These are phyloP conservation scores for Amanita brunnescens DNA, from an alignment of 768 basidiomycete genomes.

Conservation along the genomic window DNA sequence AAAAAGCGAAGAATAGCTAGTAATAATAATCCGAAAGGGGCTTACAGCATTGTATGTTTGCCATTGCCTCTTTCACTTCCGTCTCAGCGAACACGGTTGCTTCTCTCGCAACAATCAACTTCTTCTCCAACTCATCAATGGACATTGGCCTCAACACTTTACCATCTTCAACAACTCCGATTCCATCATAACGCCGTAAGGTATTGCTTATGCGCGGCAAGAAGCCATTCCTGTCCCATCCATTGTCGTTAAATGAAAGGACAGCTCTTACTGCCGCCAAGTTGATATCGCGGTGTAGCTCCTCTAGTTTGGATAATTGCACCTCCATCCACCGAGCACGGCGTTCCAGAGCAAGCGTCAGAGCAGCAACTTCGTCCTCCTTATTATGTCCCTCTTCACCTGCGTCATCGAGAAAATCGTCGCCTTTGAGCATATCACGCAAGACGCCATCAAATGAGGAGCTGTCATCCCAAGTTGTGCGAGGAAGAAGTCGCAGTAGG, in stretches of 20 bases:
- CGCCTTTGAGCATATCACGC: conserved; percentile 82
- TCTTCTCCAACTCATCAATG: conserved; percentile 68
- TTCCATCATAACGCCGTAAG: conserved; percentile 55
- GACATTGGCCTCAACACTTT: conserved; percentile 45
- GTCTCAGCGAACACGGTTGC: conserved; percentile 65
- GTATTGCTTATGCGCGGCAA: conserved; percentile 66
- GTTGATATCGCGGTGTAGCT: conserved; percentile 85
- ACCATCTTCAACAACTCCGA: conserved; percentile 47
- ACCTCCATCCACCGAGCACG: conserved; percentile 95
- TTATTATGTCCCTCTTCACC: conserved; percentile 55
- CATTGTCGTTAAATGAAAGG: conserved; percentile 75
- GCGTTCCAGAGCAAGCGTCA: conserved; percentile 77
- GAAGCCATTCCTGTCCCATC: conserved; percentile 68
- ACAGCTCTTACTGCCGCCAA: conserved; percentile 79
- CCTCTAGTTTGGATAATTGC: conserved; percentile 81
- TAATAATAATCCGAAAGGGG: conserved; percentile 6
- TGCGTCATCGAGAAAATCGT: conserved; percentile 75
- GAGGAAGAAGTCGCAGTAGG: conserved; percentile 72
- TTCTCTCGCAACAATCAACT: conserved; percentile 60
- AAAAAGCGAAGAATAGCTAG: background rate
- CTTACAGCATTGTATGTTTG: conserved; percentile 47
- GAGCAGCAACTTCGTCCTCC: conserved; percentile 78
- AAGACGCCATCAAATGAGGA: conserved; percentile 83
- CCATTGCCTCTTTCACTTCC: conserved; percentile 70
- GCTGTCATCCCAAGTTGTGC: conserved; percentile 86